A percentile compares a stretch with the other conserved stretches of the same genome.
Evolutionary conservation across 2,329 filamentous ascomycete genomes (phyloP).

Genomic region (Coniochaeta hoffmannii): DNA sequence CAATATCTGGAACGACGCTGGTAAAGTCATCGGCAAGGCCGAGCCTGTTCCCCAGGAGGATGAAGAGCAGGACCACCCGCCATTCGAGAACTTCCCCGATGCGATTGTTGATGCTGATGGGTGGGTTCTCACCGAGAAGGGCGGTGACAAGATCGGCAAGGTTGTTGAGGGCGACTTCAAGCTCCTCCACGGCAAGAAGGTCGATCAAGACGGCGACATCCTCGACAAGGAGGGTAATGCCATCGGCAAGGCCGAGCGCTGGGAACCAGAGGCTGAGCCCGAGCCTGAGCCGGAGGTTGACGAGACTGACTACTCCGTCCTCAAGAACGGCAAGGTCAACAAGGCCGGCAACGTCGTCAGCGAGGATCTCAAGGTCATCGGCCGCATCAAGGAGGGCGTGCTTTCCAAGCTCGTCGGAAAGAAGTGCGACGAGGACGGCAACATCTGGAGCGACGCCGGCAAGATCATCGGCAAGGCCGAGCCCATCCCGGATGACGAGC

Average conservation of each 20-base stretch:
- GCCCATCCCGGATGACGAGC: constrained; percentile 50
- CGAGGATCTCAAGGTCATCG: constrained; percentile 46
- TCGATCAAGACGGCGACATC: constrained; percentile 64
- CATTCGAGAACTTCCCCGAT: constrained; percentile 52
- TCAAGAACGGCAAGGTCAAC: constrained; percentile 50
- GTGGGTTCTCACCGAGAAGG: constrained; percentile 35
- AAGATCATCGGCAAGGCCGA: constrained; percentile 62
- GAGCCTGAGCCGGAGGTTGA: constrained; percentile 46
- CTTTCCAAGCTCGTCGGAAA: constrained; percentile 56
- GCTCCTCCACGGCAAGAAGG: constrained; percentile 55
- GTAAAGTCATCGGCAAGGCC: constrained; percentile 59
- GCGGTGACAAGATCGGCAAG: constrained; percentile 45
- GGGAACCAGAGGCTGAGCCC: constrained; percentile 29
- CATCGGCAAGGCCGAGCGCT: constrained; percentile 41
- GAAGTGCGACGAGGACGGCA: constrained; percentile 56
- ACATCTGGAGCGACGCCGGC: constrained; percentile 65
- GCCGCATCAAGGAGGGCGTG: constrained; percentile 56
- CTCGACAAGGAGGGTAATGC: constrained; percentile 58
- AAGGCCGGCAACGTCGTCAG: constrained; percentile 52
- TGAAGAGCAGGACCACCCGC: constrained; percentile 39
- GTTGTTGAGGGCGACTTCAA: constrained; percentile 58
- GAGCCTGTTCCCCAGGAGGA: constrained; percentile 56
- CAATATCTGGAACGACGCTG: constrained; percentile 63
- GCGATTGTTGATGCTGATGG: constrained; percentile 46
- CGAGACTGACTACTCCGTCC: constrained; percentile 25